Base-by-base conservation (phyloP, 345 rosid species). In the Salix exigua region DNA sequence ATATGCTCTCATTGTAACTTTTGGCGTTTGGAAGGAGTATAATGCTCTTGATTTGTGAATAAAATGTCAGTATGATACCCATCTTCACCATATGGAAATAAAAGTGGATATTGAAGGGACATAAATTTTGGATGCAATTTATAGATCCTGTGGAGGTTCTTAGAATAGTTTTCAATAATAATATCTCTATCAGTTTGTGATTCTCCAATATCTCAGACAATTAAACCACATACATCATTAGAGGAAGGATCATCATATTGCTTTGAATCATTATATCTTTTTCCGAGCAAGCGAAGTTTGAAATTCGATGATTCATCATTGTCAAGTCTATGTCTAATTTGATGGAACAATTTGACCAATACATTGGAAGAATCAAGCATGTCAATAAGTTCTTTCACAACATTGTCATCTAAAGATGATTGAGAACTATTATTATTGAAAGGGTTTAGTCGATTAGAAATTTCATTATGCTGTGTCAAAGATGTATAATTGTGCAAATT, bases 391-490 rank as follows among this genome's bases (percentile, higher is more conserved):
- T 14, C 18, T 0, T 17, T 4, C 9, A 78, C 71, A 16, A 78
- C 40, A 0, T 2, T 0, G 0, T 0, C 7, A 18, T 73, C 68
- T 1, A 75, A 18, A 2, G 13, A 0, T 1, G 1, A 13, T 19
- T 17, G 12, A 10, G 0, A 2, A 0, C 1, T 2, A 0, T 2
- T 6, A 61, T 21, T 0, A n/a, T 2, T 5, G 0, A 75, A 40
- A 9, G 28, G 0, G 7, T 26, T 1, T 1, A 68, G 0, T 3
- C 75, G 2, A 28, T 74, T n/a, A n/a, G n/a, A n/a, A n/a, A n/a
- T n/a, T n/a, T n/a, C n/a, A n/a, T n/a, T n/a, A n/a, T n/a, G n/a
- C n/a, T n/a, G n/a, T n/a, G n/a, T n/a, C n/a, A n/a, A n/a, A n/a
- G n/a, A n/a, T n/a, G n/a, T n/a, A n/a, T n/a, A n/a, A n/a, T n/a